Conservation (phyloP, 2,329 filamentous ascomycete species). For the Macrophomina pseudophaseolina region DNA sequence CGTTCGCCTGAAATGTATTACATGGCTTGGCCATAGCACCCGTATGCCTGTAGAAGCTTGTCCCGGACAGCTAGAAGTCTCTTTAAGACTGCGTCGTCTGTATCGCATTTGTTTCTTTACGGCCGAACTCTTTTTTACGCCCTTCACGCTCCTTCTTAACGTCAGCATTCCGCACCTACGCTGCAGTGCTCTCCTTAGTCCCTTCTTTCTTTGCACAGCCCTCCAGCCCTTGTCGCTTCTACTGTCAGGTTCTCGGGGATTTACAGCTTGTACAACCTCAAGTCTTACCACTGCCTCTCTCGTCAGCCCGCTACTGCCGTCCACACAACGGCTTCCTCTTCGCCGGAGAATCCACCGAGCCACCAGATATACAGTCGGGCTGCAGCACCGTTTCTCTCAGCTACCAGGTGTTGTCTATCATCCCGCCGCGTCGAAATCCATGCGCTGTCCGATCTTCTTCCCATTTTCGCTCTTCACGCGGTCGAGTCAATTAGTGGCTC, state of each 20-base stretch:
- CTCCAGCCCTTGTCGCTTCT: background rate
- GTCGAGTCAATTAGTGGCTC: slow-evolving; percentile 22
- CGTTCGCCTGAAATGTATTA: background rate
- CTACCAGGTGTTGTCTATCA: background rate
- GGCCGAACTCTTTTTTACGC: background rate
- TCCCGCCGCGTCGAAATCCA: background rate
- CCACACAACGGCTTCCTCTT: background rate
- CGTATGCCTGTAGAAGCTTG: background rate
- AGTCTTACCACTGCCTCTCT: slow-evolving; percentile 9
- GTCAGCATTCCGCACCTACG: background rate
- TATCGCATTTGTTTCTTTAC: background rate
- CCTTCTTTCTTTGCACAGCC: slow-evolving; percentile 8
- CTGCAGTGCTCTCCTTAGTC: background rate
- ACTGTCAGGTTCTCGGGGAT: background rate
- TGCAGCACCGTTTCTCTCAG: background rate
- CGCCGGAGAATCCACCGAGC: background rate
- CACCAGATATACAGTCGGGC: background rate
- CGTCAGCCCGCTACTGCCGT: slow-evolving; percentile 13
- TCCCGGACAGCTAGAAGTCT: background rate
- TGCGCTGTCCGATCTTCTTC: slow-evolving; percentile 19
- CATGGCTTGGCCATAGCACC: background rate
- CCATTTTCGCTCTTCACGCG: slow-evolving; percentile 14
- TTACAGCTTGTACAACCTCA: slow-evolving; percentile 7
- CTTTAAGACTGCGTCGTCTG: slow-evolving; percentile 5
- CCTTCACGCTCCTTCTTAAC: slow-evolving; percentile 11